phyloP scores from a whole-genome alignment of 2,329 filamentous ascomycete species.

The Davidsoniella virescens region DNA sequence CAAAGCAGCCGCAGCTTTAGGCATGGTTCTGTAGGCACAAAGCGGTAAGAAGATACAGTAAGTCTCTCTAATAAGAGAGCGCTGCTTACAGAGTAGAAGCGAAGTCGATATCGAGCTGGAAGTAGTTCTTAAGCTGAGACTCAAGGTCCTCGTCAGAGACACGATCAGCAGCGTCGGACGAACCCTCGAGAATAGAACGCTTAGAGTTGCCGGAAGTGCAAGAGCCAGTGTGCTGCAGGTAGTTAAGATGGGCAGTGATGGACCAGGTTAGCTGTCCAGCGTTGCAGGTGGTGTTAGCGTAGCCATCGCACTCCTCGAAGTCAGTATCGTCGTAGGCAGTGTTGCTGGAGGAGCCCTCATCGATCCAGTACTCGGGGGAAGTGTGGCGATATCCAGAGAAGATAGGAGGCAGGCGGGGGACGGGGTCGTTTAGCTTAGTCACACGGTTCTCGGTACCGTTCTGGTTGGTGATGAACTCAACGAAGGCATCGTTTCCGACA shows the following conservation, averaged over 20 bases:
- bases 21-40: too few species aligned
- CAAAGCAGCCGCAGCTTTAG: too few species aligned
- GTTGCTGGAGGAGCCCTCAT: conserved; percentile 20
- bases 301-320: conserved; percentile 32
- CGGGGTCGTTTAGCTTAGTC: conserved; percentile 50
- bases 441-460: conserved; percentile 41
- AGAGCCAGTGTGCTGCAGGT: conserved; percentile 28
- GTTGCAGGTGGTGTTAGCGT: conserved; percentile 33
- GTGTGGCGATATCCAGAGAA: conserved; percentile 47
- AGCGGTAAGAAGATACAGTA: too few species aligned
- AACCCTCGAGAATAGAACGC: conserved; percentile 4
- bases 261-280: conserved; percentile 31
- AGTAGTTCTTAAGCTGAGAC: conserved; percentile 23
- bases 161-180: conserved; percentile 9
- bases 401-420: conserved; percentile 49
- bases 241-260: conserved; percentile 29
- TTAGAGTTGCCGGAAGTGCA: conserved; percentile 19
- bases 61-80: too few species aligned
- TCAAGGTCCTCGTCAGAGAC: conserved; percentile 24
- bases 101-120: conserved; percentile 21
- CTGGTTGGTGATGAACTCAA: conserved; percentile 36
- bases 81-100: conserved; percentile 14
- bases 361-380: conserved; percentile 54
- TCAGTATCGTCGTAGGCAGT: conserved; percentile 24
- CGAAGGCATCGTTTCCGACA: conserved; percentile 41